Conservation (phyloP, 805 yeast species). For the Saturnispora sekii region DNA sequence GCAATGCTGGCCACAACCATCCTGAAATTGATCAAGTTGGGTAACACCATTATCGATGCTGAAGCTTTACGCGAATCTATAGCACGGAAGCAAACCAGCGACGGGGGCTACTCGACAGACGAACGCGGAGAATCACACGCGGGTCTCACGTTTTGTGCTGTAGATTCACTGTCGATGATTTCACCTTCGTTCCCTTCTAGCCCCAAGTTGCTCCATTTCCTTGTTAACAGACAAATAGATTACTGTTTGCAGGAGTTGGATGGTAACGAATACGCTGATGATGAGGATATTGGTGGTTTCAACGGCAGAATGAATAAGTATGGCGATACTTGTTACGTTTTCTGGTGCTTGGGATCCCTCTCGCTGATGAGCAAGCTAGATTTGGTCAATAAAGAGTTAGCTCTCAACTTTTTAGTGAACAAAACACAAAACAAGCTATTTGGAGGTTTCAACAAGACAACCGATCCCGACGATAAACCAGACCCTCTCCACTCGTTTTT, state of each 20-base stretch:
- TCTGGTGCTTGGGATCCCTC: conserved; percentile 68
- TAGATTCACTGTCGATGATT: conserved; percentile 46
- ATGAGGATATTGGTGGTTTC: conserved; percentile 61
- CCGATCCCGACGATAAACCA: conserved; percentile 42
- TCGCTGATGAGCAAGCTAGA: conserved; percentile 26
- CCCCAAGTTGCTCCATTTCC: conserved; percentile 41
- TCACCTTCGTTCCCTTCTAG: conserved; percentile 19
- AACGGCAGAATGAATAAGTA: conserved; percentile 81
- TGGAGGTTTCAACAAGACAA: conserved; percentile 74
- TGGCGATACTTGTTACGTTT: conserved; percentile 81
- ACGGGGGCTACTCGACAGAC: conserved; percentile 65
- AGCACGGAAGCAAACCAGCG: conserved; percentile 28
- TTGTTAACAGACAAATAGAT: conserved; percentile 52
- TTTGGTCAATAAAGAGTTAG: conserved; percentile 29
- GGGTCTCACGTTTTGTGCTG: conserved; percentile 80
- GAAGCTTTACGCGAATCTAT: conserved; percentile 32
- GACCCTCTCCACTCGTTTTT: conserved; percentile 64
- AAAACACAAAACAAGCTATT: conserved; percentile 50
- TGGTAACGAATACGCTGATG: conserved; percentile 29
- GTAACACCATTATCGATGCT: conserved; percentile 32
- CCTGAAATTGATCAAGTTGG: conserved; percentile 35
- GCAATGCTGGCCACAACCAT: conserved; percentile 67
- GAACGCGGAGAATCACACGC: conserved; percentile 61
- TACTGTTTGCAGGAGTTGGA: conserved; percentile 22
- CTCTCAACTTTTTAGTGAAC: conserved; percentile 36